Conservation (phyloP, 257 asterid species). For the Solanum boliviense region DNA sequence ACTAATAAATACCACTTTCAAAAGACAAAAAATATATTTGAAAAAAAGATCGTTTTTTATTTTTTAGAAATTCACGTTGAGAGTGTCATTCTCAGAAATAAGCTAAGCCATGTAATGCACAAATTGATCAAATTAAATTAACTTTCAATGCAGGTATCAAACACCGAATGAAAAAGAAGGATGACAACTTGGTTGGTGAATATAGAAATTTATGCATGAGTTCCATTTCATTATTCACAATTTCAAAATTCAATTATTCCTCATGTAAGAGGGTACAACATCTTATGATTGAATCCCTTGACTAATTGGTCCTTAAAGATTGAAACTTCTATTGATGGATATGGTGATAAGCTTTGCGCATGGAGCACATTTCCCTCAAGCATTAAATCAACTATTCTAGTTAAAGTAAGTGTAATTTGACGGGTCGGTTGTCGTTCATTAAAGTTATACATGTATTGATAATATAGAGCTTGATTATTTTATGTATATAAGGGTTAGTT, state of each 20-base stretch:
- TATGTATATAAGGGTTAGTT: background rate
- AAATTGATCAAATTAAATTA: background rate
- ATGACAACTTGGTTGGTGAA: background rate
- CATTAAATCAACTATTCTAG: background rate
- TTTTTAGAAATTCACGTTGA: too few relatives aligned
- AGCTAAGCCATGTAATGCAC: background rate
- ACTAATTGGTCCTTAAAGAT: background rate
- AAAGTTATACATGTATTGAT: background rate
- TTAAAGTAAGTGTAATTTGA: background rate
- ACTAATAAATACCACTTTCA: background rate
- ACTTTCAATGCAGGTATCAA: background rate
- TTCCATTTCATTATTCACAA: background rate
- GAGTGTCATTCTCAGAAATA: background rate
- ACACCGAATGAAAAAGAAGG: accelerated
- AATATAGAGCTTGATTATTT: background rate
- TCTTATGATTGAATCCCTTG: background rate
- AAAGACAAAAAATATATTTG: background rate
- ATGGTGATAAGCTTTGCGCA: background rate
- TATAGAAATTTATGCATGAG: background rate
- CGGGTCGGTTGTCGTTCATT: accelerated
- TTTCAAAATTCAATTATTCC: background rate
- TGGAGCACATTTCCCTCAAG: background rate
- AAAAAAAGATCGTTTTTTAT: too few relatives aligned
- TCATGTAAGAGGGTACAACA: background rate
- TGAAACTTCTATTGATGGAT: background rate